Base-by-base conservation (phyloP, 164 flowering plant species). In the Houttuynia cordata region DNA sequence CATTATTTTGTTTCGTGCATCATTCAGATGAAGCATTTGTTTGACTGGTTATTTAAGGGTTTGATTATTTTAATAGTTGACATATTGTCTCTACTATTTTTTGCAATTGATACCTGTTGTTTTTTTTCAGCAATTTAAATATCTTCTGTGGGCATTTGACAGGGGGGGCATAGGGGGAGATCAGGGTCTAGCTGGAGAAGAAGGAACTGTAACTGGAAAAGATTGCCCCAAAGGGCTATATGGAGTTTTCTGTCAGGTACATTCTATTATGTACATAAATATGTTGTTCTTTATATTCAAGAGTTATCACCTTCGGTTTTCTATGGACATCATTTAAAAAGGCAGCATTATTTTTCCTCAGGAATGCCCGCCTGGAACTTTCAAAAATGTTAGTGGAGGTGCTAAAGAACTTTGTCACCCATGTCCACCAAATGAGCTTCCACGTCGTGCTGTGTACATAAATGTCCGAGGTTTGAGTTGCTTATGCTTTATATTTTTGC, bases 351-450 rank as follows among this genome's bases (percentile, higher is more conserved):
- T 45, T 51, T 10, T 62, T 45, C 60, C 74, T 70, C 81, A 93
- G 98, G 92, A 87, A 77, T 93, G 98, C 73, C 98, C 98, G 10
- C 57, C 76, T 71, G 98, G 98, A 39, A 93, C 97, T 51, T 93
- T 63, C 73, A 93, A 93, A 77, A 89, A 93, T 75, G 79, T 75
- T 30, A 79, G 64, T 67, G 98, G 98, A 42, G 86, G 96, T 76
- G 80, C 84, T 65, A 67, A 62, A 72, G 71, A 71, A 52, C 92
- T 89, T 70, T 93, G 98, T 71, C 71, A 7, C 60, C 58, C 62
- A 50, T 93, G 98, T 67, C 96, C 91, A 52, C 62, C 83, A 45
- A 7, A 64, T 53, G 86, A 82, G 83, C 91, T 93, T 70, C 98
- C 98, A 21, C 79, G 66, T 51, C 97, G 97, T 60, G 97, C 90